Conservation (phyloP, 176 grass and related monocot species). For the Juncus effusus region DNA sequence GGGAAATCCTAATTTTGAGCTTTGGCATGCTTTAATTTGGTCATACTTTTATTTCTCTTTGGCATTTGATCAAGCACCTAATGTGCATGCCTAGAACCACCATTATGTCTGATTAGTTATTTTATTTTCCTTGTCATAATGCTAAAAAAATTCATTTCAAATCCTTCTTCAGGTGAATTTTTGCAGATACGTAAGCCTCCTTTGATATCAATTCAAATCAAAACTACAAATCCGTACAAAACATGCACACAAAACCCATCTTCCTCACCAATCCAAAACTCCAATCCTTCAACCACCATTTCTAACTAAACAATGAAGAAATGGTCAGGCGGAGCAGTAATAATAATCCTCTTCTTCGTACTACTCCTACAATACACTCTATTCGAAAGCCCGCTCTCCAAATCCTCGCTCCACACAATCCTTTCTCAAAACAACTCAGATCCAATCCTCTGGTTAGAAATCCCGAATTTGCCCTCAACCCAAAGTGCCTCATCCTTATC, state of each 20-base stretch:
- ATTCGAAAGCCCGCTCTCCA: slow-evolving; percentile 62
- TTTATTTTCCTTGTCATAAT: neutral
- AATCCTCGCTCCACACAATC: slow-evolving; percentile 68
- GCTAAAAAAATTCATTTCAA: slow-evolving; percentile 7
- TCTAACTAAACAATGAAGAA: slow-evolving; percentile 69
- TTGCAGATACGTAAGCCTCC: no score
- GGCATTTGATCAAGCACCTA: slow-evolving; percentile 12
- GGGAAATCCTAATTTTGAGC: slow-evolving; percentile 1
- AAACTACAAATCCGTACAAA: no score
- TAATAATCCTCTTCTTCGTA: slow-evolving; percentile 57
- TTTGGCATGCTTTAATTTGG: neutral
- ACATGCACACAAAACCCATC: no score
- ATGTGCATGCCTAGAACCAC: neutral
- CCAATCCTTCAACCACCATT: no score
- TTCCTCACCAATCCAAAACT: no score
- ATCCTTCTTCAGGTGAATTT: slow-evolving; percentile 9
- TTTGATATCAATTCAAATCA: slow-evolving; percentile 1
- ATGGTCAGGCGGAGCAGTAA: slow-evolving; percentile 63
- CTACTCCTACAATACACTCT: slow-evolving; percentile 80
- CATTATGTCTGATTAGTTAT: neutral
- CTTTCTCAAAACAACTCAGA: slow-evolving; percentile 60
- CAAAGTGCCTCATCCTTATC: slow-evolving; percentile 32
- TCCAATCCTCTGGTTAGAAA: slow-evolving; percentile 58
- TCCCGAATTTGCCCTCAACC: slow-evolving; percentile 50
- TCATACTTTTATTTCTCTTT: neutral